Conservation (phyloP, 2,329 filamentous ascomycete species). For the Colletotrichum zoysiae region DNA sequence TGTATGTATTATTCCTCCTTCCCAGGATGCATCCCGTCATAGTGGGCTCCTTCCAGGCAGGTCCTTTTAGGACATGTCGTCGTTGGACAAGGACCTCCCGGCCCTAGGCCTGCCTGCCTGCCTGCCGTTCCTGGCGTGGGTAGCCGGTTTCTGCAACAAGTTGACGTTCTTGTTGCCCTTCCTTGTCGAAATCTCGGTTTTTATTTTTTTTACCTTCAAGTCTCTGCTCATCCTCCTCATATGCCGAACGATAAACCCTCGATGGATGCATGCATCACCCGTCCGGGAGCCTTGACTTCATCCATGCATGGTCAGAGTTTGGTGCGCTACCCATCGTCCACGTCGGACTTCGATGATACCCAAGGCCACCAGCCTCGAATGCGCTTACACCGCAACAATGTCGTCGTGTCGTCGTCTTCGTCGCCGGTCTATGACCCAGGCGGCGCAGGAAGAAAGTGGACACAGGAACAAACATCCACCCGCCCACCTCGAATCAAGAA, state of each 20-base stretch:
- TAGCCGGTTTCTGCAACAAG: slow-evolving; percentile 17
- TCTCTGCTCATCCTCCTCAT: neutral
- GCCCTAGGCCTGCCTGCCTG: neutral
- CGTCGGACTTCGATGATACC: neutral
- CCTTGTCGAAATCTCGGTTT: neutral
- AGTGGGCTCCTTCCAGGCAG: slow-evolving; percentile 10
- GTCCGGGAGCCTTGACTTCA: neutral
- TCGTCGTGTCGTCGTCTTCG: slow-evolving; percentile 2
- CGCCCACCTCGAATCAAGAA: slow-evolving; percentile 8
- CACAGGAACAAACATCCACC: slow-evolving; percentile 29
- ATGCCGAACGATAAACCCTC: neutral
- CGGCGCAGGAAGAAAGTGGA: slow-evolving; percentile 26
- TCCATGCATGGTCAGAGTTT: neutral
- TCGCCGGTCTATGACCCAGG: slow-evolving; percentile 3
- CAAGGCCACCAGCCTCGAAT: neutral
- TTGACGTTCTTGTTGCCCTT: neutral
- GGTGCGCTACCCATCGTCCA: neutral
- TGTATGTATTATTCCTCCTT: neutral
- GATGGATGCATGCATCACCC: neutral
- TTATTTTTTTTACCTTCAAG: neutral
- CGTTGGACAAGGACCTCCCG: slow-evolving; percentile 16
- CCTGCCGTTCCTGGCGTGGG: slow-evolving; percentile 20
- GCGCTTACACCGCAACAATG: slow-evolving; percentile 27
- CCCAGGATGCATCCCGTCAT: slow-evolving; percentile 12
- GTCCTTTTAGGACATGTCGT: slow-evolving; percentile 10